These are phyloP conservation scores for Fusarium paranaense DNA, from an alignment of 2,329 filamentous ascomycete genomes.

Conservation along the genomic window DNA sequence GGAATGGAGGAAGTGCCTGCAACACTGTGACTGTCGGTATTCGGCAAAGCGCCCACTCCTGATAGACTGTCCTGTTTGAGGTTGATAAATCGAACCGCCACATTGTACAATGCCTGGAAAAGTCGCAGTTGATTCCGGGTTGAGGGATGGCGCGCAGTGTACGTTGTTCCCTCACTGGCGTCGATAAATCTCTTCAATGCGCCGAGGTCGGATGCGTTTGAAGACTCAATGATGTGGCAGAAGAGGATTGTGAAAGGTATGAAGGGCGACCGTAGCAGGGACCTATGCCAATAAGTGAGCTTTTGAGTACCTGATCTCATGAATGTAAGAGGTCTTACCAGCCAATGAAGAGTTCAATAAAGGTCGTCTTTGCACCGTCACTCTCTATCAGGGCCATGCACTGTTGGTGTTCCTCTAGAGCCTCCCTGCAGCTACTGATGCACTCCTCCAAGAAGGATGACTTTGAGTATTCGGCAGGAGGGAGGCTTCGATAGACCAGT, in stretches of 20 bases:
- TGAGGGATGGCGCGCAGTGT: neutral
- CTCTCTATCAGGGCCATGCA: slow-evolving; percentile 9
- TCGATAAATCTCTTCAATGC: neutral
- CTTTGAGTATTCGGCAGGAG: slow-evolving; percentile 5
- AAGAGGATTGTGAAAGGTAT: slow-evolving; percentile 44
- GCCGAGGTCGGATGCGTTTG: slow-evolving; percentile 54
- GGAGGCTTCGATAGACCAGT: slow-evolving; percentile 43
- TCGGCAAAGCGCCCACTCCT: neutral
- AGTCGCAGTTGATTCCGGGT: neutral
- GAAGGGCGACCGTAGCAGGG: slow-evolving; percentile 35
- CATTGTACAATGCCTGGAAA: neutral
- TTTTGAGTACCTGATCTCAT: neutral
- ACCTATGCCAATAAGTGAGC: slow-evolving; percentile 12
- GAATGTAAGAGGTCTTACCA: neutral
- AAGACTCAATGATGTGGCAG: slow-evolving; percentile 50
- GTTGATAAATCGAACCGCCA: neutral
- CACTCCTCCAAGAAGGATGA: slow-evolving; percentile 40
- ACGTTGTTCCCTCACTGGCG: neutral
- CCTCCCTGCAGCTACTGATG: slow-evolving; percentile 35
- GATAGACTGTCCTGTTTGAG: neutral
- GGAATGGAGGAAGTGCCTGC: neutral
- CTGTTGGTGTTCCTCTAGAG: slow-evolving; percentile 23
- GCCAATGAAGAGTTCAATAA: slow-evolving; percentile 16
- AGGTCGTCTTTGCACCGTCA: neutral
- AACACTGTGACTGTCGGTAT: neutral